Conservation (phyloP, 306 rosid genomes). For the Dryas octopetala region DNA sequence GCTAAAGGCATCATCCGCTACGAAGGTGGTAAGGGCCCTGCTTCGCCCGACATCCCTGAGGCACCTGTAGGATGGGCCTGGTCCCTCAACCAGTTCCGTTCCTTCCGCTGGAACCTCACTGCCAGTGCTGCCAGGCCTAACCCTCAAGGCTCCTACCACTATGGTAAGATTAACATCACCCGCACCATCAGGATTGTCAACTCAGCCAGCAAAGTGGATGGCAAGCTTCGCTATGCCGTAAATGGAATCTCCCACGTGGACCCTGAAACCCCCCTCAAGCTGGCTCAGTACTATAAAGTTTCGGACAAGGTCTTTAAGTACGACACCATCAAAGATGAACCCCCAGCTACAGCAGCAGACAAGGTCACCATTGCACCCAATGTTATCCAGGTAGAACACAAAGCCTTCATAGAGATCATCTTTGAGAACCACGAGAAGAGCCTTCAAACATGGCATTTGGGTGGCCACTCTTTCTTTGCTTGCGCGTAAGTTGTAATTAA, state of each 20-base stretch:
- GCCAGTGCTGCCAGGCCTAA: conserved; percentile 95
- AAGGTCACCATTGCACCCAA: conserved; percentile 27
- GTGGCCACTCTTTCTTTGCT: conserved; percentile 62
- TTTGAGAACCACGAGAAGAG: conserved; percentile 81
- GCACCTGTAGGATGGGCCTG: conserved; percentile 86
- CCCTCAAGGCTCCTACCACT: conserved; percentile 87
- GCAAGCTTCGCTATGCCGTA: conserved; percentile 68
- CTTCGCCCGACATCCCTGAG: conserved; percentile 46
- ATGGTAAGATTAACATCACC: conserved; percentile 66
- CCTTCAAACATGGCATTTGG: conserved; percentile 63
- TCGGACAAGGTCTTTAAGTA: conserved; percentile 48
- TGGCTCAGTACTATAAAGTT: conserved; percentile 61
- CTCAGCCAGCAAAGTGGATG: conserved; percentile 36
- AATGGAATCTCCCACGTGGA: conserved; percentile 69
- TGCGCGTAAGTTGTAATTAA: conserved; percentile 56
- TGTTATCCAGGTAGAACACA: conserved; percentile 39
- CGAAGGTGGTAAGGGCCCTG: conserved; percentile 49
- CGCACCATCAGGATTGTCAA: conserved; percentile 66
- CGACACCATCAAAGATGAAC: conserved; percentile 36
- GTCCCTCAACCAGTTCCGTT: conserved; percentile 82
- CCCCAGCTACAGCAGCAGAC: not conserved
- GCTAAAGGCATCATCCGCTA: conserved; percentile 61
- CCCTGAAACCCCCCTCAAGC: conserved; percentile 63
- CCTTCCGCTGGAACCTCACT: conserved; percentile 85
- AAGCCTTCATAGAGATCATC: conserved; percentile 61